phyloP scores from a whole-genome alignment of 441 rosid species.

The Croton laevigatus region DNA sequence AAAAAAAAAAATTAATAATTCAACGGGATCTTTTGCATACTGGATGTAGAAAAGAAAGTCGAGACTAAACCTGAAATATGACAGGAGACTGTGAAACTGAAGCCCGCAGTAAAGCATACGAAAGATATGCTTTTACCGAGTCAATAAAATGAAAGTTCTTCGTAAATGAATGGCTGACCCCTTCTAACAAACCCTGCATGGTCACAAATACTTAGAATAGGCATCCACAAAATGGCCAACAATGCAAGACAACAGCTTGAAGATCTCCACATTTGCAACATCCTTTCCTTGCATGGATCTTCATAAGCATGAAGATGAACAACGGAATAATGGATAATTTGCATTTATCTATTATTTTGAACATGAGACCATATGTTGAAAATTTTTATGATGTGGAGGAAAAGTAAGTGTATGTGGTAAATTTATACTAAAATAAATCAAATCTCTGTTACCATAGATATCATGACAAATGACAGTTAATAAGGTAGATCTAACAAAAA shows the following conservation, averaged over 20 bases:
- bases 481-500: not conserved
- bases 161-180: constrained; percentile 91
- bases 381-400: not conserved
- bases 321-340: not conserved
- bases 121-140: constrained; percentile 97
- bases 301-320: not conserved
- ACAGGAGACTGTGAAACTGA: constrained; percentile 86
- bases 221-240: not conserved
- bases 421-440: not conserved
- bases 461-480: not conserved
- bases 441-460: not conserved
- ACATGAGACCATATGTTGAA: not conserved
- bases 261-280: not conserved
- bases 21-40: constrained; percentile 17
- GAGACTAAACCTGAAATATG: constrained; percentile 83
- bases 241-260: constrained; percentile 7
- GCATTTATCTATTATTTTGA: constrained; percentile 3
- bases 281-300: not conserved
- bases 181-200: constrained; percentile 90
- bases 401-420: not conserved
- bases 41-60: constrained; percentile 21
- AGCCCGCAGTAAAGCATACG: constrained; percentile 96
- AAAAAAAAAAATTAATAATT: constrained; percentile 27
- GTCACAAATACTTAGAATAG: constrained; percentile 17
- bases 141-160: constrained; percentile 97